Evolutionary conservation across 805 yeast species (phyloP).

Genomic region (Starmerella khaoyaiensis): DNA sequence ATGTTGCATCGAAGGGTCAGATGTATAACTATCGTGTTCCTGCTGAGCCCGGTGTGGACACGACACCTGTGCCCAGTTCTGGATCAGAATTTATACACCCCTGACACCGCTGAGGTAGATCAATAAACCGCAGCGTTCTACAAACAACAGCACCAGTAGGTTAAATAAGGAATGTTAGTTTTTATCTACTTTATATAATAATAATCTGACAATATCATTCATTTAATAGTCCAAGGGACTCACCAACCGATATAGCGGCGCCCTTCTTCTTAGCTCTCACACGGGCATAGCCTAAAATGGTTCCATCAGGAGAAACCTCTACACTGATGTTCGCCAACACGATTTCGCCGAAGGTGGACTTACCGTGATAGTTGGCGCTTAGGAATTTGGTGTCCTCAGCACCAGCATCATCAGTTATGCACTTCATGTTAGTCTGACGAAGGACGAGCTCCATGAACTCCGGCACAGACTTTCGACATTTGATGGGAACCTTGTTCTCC

Average conservation of each 20-base stretch:
- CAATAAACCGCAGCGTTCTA: too few species aligned
- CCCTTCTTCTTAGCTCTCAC: constrained; percentile 98
- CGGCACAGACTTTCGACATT: constrained; percentile 17
- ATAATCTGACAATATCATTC: too few species aligned
- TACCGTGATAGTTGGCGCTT: constrained; percentile 86
- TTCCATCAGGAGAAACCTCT: constrained; percentile 53
- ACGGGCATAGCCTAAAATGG: constrained; percentile 81
- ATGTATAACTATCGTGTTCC: constrained; percentile 27
- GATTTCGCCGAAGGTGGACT: constrained; percentile 92
- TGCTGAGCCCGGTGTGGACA: too few species aligned
- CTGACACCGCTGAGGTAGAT: too few species aligned
- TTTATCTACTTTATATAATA: too few species aligned
- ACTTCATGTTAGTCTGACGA: constrained; percentile 82
- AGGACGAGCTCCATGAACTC: constrained; percentile 65
- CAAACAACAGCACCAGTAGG: too few species aligned
- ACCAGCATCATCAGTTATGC: constrained; percentile 85
- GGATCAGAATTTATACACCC: too few species aligned
- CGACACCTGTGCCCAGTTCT: too few species aligned
- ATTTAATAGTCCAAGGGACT: constrained; percentile 37
- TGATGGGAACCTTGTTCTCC: constrained; percentile 91
- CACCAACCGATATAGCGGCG: constrained; percentile 86
- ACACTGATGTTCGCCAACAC: constrained; percentile 92
- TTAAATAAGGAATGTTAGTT: too few species aligned
- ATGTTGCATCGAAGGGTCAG: constrained; percentile 42
- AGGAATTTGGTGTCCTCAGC: constrained; percentile 39